Evolutionary conservation across 78 protist genomes (phyloP).

Genomic region (Polysphondylium violaceum): DNA sequence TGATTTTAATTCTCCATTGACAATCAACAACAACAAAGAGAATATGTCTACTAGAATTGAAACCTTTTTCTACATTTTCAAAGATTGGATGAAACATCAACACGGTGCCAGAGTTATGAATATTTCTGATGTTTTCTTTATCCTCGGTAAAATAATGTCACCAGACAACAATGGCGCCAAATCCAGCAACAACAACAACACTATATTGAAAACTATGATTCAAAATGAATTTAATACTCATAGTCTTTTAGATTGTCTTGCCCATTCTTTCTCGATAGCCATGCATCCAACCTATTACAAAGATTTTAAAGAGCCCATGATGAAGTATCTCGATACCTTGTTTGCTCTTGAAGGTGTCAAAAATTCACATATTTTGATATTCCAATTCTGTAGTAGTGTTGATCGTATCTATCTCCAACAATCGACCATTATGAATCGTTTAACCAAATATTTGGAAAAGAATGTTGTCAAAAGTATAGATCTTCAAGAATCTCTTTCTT

Average conservation of each 20-base stretch:
- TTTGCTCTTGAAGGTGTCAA: slow-evolving; percentile 3
- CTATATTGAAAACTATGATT: background rate
- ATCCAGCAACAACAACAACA: background rate
- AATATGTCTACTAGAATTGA: background rate
- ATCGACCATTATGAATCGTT: slow-evolving; percentile 1
- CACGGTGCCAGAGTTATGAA: slow-evolving; percentile 6
- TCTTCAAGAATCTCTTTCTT: slow-evolving; percentile 14
- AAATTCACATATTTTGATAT: slow-evolving; percentile 30
- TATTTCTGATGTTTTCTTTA: background rate
- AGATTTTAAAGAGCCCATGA: background rate
- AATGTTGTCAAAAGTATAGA: slow-evolving; percentile 15
- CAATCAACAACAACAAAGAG: background rate
- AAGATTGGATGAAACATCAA: background rate
- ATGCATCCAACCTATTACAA: background rate
- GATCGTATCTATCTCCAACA: slow-evolving; percentile 12
- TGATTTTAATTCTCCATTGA: background rate
- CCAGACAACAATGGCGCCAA: background rate
- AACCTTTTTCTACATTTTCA: slow-evolving; percentile 7
- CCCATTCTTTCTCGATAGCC: background rate
- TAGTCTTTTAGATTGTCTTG: background rate
- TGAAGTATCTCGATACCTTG: slow-evolving; percentile 8
- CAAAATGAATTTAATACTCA: background rate
- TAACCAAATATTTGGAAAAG: slow-evolving; percentile 41
- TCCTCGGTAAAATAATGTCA: background rate
- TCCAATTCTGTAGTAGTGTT: slow-evolving; percentile 33